Evolutionary conservation across 2,329 filamentous ascomycete species (phyloP).

Genomic region (Ophiostoma ulmi): DNA sequence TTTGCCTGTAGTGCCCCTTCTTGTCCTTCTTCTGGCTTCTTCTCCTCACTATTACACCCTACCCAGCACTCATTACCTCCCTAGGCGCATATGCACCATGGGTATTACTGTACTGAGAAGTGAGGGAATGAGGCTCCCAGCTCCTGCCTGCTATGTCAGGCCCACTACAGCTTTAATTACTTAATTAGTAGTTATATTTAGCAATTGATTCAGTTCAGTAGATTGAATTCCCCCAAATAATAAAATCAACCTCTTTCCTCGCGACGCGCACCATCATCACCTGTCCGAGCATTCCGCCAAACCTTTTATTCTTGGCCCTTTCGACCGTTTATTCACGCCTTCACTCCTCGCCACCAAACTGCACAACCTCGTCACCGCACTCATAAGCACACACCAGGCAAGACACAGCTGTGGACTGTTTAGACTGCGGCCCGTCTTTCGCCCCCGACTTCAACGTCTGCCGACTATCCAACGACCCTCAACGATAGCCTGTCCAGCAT

Average conservation of each 20-base stretch:
- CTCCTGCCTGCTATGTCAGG: background rate
- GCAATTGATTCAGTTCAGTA: background rate
- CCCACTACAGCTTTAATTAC: slow-evolving; percentile 1
- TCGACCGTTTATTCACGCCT: background rate
- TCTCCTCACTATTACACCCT: background rate
- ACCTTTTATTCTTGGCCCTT: background rate
- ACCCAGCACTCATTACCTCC: background rate
- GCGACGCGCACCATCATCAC: background rate
- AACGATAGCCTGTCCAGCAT: no score
- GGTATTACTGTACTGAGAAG: background rate
- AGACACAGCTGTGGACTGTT: background rate
- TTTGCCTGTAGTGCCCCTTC: no score
- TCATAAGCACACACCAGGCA: background rate
- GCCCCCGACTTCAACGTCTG: no score
- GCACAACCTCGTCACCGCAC: background rate
- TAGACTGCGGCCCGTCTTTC: background rate
- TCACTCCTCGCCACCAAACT: background rate
- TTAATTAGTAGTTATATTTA: background rate
- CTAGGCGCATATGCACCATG: background rate
- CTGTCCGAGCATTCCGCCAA: slow-evolving; percentile 9
- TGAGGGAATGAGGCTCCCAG: background rate
- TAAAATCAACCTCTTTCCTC: background rate
- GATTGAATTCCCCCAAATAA: background rate
- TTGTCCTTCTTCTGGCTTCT: background rate
- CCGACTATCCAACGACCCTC: background rate